phyloP scores from a whole-genome alignment of 2,329 filamentous ascomycete species.

The Paradendryphiella salina region DNA sequence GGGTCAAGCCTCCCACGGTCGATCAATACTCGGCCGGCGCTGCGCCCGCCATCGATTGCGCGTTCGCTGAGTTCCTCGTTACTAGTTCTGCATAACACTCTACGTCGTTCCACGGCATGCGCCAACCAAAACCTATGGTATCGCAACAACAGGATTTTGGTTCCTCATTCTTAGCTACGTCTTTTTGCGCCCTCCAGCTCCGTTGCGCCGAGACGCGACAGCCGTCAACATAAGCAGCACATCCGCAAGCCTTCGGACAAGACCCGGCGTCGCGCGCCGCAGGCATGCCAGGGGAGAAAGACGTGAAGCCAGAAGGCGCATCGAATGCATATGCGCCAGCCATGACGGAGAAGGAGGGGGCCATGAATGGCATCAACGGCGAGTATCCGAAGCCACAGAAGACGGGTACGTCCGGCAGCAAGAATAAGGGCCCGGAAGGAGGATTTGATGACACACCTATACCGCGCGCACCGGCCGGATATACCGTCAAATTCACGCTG shows the following conservation, averaged over 20 bases:
- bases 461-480: constrained; percentile 73
- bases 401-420: constrained; percentile 29
- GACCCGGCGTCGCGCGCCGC: constrained; percentile 7
- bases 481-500: constrained; percentile 83
- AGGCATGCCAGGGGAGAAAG: constrained; percentile 20
- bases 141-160: not conserved
- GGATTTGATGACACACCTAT: constrained; percentile 81
- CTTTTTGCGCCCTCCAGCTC: constrained; percentile 1
- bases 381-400: constrained; percentile 31
- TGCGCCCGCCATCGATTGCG: constrained; percentile 18
- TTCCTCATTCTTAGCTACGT: not conserved
- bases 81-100: constrained; percentile 1
- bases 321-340: constrained; percentile 21
- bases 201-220: constrained; percentile 9
- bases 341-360: constrained; percentile 19
- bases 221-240: not conserved
- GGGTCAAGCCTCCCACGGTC: constrained; percentile 6
- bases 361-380: constrained; percentile 9
- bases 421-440: constrained; percentile 62
- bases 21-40: constrained; percentile 13
- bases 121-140: not conserved
- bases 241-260: not conserved
- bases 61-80: constrained; percentile 2
- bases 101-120: not conserved
- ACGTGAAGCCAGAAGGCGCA: constrained; percentile 6